Evolutionary conservation across 2,329 filamentous ascomycete species (phyloP).

Genomic region (Aspergillus sp.): DNA sequence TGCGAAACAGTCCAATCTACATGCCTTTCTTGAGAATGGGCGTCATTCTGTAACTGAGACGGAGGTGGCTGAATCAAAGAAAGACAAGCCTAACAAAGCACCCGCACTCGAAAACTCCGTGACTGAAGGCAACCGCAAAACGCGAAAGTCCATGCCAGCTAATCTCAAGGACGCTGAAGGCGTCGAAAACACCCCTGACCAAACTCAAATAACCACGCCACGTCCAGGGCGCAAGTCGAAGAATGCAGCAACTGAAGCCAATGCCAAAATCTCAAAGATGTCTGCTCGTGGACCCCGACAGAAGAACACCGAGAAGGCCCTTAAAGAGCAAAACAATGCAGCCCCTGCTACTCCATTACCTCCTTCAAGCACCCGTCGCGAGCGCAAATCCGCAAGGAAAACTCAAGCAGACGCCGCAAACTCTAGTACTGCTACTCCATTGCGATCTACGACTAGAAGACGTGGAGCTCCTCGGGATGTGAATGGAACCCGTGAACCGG

Average conservation of each 20-base stretch:
- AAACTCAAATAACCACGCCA: constrained; percentile 5
- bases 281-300: constrained; percentile 1
- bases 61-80: constrained; percentile 2
- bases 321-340: constrained; percentile 2
- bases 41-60: constrained; percentile 7
- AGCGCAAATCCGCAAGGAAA: constrained; percentile 6
- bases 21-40: constrained; percentile 5
- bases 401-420: not conserved
- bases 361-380: constrained; percentile 4
- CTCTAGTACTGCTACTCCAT: not conserved
- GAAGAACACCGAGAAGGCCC: not conserved
- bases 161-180: constrained; percentile 7
- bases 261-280: constrained; percentile 3
- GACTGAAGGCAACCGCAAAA: constrained; percentile 6
- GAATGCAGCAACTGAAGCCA: constrained; percentile 1
- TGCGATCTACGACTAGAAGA: not conserved
- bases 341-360: constrained; percentile 5
- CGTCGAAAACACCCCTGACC: constrained; percentile 2
- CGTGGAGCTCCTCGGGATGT: not conserved
- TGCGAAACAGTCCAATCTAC: constrained; percentile 7
- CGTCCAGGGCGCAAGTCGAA: constrained; percentile 9
- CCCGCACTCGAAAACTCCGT: constrained; percentile 2
- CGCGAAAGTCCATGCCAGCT: constrained; percentile 13
- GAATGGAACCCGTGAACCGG: not conserved
- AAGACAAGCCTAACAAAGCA: constrained; percentile 2